Evolutionary conservation across 1,284 basidiomycete species (phyloP), one percentile per base, ranked within the genome.

Genomic region (Marasmius tenuissimus): DNA sequence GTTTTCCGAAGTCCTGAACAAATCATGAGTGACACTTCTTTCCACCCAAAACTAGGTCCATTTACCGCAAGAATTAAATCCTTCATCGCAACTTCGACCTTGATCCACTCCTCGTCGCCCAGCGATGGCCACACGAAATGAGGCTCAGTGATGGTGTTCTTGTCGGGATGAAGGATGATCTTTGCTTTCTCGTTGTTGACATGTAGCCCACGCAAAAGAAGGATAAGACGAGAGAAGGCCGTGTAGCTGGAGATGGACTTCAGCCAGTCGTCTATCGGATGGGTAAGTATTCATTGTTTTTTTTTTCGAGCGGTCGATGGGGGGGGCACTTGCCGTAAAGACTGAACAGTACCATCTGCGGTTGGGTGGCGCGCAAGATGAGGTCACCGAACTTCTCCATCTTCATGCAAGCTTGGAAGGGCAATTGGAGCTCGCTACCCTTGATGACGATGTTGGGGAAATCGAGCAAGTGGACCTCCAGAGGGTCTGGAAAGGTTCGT

Each of bases 381-480:
- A 99, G 81, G 75, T 99, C 97, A 79, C 97, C 97, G 68, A 99
- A 98, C 78, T 98, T 98, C 84, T 99, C 97, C 87, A 99, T 96
- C 85, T 99, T 98, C 91, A 99, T 96, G 69, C 95, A 97, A 16
- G 97, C 96, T 80, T 99, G 97, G 94, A 99, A 99, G 0, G 97
- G 97, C 63, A 99, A 79, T 74, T 99, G 97, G 53, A 99, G 81
- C 77, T 99, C 97, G 67, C 93, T 96, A 59, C 97, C 97, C 81
- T 99, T 98, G 84, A 99, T 99, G 76, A 98, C 96, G 70, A 99
- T 98, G 79, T 99, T 99, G 59, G 97, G 97, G 91, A 99, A 99
- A 80, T 98, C 97, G 66, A 96, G 89, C 76, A 98, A 86, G 75
- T 99, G 97, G 62, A 99, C 97, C 81, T 99, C 97, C 63, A 99